Evolutionary conservation across 2,329 filamentous ascomycete genomes (phyloP), one percentile per base, ranked within the genome.

Genomic region (Apiospora koreana): DNA sequence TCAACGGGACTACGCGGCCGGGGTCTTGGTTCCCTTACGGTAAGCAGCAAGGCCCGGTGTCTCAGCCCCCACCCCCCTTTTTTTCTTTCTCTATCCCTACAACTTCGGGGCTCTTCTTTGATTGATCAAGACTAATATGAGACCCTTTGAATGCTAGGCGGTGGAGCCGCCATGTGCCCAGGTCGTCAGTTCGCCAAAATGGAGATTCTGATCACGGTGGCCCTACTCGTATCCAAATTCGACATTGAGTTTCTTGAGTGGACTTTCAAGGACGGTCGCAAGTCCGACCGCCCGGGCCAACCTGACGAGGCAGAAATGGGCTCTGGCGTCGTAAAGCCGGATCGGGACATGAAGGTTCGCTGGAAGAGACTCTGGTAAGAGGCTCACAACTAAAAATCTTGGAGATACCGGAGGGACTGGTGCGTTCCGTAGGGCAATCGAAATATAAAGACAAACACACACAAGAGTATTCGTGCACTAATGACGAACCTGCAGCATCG

Each of bases 101-200:
- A 21, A 35, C 18, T 35, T 21, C 18, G 7, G 7, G 2, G 14
- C 3, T 12, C 2, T 43, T n/a, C 6, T 18, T 21, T 5, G n/a
- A 8, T n/a, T 21, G 43, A 6, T 23, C 54, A 16, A 71, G 69
- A 31, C 46, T 65, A 41, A 45, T 65, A 14, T 28, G 7, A 5
- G 48, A 25, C 10, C 25, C 9, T 23, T 23, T 16, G 3, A 21
- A n/a, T n/a, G 2, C 38, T 43, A 72, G 80, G 81, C 16, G 81
- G 80, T 8, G 81, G 81, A 0, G 64, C 72, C 0, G 73, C 76
- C 2, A 77, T 81, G 23, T 84, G 82, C 69, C 81, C 82, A 1
- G 81, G 81, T 2, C 76, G 81, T 0, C 75, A 79, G 64, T 81
- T 83, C 72, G 81, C 81, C 0, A 84, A 83, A 71, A 75, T 79